phyloP scores from a whole-genome alignment of 805 yeast species.

The Cyberlindnera japonica region DNA sequence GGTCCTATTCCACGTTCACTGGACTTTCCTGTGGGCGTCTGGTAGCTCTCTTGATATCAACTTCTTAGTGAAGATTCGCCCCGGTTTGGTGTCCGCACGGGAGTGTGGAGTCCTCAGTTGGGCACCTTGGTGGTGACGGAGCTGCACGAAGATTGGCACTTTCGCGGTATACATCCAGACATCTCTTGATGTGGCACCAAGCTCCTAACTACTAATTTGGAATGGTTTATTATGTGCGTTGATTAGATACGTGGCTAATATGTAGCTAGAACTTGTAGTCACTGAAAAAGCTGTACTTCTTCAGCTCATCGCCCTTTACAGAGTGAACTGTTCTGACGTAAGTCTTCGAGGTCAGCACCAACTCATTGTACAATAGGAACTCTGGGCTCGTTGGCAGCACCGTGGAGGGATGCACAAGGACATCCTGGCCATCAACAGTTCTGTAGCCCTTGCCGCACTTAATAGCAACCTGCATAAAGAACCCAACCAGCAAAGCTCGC shows the following conservation, averaged over 20 bases:
- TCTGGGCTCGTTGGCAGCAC: conserved; percentile 85
- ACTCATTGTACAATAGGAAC: conserved; percentile 93
- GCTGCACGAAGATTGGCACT: conserved; percentile 87
- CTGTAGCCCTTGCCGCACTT: conserved; percentile 84
- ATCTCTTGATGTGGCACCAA: not conserved
- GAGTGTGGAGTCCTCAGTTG: not conserved
- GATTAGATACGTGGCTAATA: no score
- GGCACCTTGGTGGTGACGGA: conserved; percentile 15
- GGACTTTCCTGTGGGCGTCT: no score
- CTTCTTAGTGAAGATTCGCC: not conserved
- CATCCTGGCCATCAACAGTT: conserved; percentile 96
- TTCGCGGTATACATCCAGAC: no score
- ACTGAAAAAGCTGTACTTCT: conserved; percentile 28
- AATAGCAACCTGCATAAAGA: conserved; percentile 98
- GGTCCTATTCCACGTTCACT: no score
- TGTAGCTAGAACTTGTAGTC: conserved; percentile 29
- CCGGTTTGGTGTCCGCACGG: not conserved
- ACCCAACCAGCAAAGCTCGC: conserved; percentile 86
- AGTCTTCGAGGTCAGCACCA: conserved; percentile 89
- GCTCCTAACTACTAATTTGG: not conserved
- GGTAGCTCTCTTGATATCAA: no score
- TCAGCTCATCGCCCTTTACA: conserved; percentile 76
- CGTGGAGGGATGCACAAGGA: conserved; percentile 88
- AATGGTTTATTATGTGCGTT: not conserved
- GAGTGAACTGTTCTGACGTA: conserved; percentile 92